Conservation (phyloP, 371 early-diverging fungal species). For the Mucor lusitanicus region DNA sequence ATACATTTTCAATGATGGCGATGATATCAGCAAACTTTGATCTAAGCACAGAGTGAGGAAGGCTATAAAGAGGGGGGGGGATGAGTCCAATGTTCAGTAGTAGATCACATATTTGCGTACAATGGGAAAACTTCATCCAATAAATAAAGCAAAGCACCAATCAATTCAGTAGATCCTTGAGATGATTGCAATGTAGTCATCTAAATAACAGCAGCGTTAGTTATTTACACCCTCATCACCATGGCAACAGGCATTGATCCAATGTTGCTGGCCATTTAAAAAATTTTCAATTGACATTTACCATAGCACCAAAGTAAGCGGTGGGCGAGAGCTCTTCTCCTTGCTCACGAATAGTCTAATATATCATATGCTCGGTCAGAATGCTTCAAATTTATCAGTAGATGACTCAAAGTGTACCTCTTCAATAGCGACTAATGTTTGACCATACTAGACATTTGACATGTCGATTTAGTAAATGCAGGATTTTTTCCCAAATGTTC, state of each 20-base stretch:
- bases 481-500: neutral
- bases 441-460: constrained; percentile 54
- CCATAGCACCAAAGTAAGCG: constrained; percentile 89
- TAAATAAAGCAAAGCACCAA: constrained; percentile 76
- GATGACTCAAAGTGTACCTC: constrained; percentile 48
- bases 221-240: neutral
- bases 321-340: constrained; percentile 66
- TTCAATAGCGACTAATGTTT: constrained; percentile 86
- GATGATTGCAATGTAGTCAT: constrained; percentile 67
- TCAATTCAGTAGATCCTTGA: constrained; percentile 50
- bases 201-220: constrained; percentile 36
- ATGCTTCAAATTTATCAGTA: neutral
- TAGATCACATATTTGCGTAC: constrained; percentile 40
- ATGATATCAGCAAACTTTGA: constrained; percentile 67
- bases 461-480: neutral
- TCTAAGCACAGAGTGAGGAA: constrained; percentile 63
- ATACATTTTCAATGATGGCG: constrained; percentile 53
- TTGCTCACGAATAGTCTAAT: constrained; percentile 77
- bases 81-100: neutral
- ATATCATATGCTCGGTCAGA: neutral
- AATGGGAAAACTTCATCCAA: constrained; percentile 79
- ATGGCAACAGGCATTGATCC: neutral
- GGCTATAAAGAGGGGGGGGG: constrained; percentile 25
- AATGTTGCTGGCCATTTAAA: neutral
- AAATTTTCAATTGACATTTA: constrained; percentile 52